Percentiles rank a stretch among this genome's conserved stretches.
Evolutionary conservation across 371 early-diverging fungal species (phyloP).

Genomic region (Batkoa obscura): DNA sequence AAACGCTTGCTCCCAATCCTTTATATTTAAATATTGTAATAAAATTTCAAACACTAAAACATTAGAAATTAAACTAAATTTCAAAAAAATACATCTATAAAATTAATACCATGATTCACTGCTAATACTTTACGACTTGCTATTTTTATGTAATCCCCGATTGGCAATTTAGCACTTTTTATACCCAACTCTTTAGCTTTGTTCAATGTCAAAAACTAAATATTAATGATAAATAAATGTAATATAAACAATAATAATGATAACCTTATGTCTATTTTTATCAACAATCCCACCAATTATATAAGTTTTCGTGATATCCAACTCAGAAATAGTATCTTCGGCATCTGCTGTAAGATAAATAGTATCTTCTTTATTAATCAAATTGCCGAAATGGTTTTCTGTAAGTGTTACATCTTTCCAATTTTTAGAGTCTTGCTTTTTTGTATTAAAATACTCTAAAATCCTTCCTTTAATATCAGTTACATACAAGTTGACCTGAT

Average conservation of each 20-base stretch:
- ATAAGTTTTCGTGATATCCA: conserved; percentile 58
- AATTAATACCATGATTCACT: conserved; percentile 59
- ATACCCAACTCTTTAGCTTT: conserved; percentile 61
- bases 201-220: conserved; percentile 44
- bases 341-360: conserved; percentile 86
- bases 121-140: conserved; percentile 68
- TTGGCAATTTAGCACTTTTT: conserved; percentile 63
- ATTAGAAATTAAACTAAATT: background rate
- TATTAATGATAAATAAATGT: background rate
- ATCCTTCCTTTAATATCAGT: conserved; percentile 18
- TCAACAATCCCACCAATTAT: conserved; percentile 92
- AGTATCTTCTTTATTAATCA: conserved; percentile 26
- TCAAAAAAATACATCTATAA: background rate
- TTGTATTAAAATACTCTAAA: conserved; percentile 10
- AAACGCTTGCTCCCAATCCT: conserved; percentile 66
- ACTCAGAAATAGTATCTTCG: conserved; percentile 31
- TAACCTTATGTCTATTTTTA: conserved; percentile 66
- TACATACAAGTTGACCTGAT: conserved; percentile 25
- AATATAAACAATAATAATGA: background rate
- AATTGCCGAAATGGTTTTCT: conserved; percentile 15
- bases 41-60: conserved; percentile 63
- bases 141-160: conserved; percentile 61
- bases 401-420: conserved; percentile 16
- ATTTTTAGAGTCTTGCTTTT: conserved; percentile 10
- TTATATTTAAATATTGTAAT: conserved; percentile 37